These are phyloP conservation scores for Geosiphon pyriformis DNA, from an alignment of 192 early-diverging fungal species.

Conservation along the genomic window DNA sequence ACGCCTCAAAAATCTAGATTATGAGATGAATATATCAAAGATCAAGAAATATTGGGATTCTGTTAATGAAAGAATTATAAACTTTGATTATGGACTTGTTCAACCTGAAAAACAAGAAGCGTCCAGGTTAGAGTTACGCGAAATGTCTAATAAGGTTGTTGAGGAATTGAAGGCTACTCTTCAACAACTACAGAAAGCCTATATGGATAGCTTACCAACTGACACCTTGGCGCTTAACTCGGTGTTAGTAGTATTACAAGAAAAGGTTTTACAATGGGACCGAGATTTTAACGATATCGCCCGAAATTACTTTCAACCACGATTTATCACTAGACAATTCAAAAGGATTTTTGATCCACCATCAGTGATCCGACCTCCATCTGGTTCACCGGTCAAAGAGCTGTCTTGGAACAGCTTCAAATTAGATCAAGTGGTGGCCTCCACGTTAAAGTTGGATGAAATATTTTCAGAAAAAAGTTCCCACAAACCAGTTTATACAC, in stretches of 20 bases:
- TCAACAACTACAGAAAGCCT: slow-evolving; percentile 79
- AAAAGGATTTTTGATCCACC: slow-evolving; percentile 60
- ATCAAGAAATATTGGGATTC: slow-evolving; percentile 87
- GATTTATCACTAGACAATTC: slow-evolving; percentile 58
- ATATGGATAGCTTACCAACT: slow-evolving; percentile 65
- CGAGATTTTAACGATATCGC: slow-evolving; percentile 75
- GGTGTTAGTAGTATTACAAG: slow-evolving; percentile 69
- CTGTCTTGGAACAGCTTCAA: too few species aligned
- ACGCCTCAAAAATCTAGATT: slow-evolving; percentile 71
- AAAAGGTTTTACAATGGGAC: slow-evolving; percentile 81
- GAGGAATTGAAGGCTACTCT: slow-evolving; percentile 77
- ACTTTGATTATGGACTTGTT: slow-evolving; percentile 75
- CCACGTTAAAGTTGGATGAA: slow-evolving; percentile 37
- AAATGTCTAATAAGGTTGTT: slow-evolving; percentile 63
- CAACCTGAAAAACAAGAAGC: slow-evolving; percentile 60
- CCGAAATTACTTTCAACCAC: slow-evolving; percentile 69
- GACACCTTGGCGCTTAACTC: slow-evolving; percentile 80
- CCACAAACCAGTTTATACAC: too few species aligned
- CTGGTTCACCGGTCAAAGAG: slow-evolving; percentile 41
- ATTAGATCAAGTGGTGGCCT: too few species aligned
- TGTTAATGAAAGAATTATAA: slow-evolving; percentile 71
- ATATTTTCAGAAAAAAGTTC: neutral
- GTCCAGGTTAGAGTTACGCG: slow-evolving; percentile 65
- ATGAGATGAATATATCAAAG: slow-evolving; percentile 56
- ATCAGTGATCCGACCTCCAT: slow-evolving; percentile 34